Base-by-base conservation (phyloP, 805 yeast species). In the Komagataella populi region DNA sequence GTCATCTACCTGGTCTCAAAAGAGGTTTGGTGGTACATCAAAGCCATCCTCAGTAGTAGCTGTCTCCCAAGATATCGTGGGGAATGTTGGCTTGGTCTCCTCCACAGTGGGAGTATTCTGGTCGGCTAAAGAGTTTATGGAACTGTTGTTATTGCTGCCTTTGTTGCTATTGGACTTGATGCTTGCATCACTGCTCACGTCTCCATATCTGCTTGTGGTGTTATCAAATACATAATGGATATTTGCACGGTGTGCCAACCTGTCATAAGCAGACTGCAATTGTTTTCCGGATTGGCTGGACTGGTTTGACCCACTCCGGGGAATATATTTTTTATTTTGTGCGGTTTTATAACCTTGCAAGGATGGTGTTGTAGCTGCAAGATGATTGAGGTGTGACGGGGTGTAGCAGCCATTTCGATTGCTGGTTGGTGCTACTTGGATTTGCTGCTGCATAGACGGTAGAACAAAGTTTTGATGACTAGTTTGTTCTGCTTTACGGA, bases 121-220 rank as follows among this genome's bases (percentile, higher is more conserved):
- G 6, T 30, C 39, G 14, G 8, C 39, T 10, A 30, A 30, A 30
- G 39, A 30, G 39, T 30, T 30, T 30, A 30, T 30, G 39, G 39
- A 30, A 30, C 39, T 30, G 39, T 30, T 30, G 39, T 30, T 30
- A 14, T 30, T 30, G 39, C 39, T 30, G 39, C 39, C 39, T 30
- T 30, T 30, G 14, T 30, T 30, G 39, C 39, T 30, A 30, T 30
- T 30, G 39, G 39, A 30, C 39, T 30, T 30, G 14, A 30, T 30
- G 39, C 39, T 30, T 30, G 39, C 39, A 30, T 30, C 39, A 56
- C 51, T 22, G 50, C 63, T 68, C 39, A 60, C 63, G 44, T 56
- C 56, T 5, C 68, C 67, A 54, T 63, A 67, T 45, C 70, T 56
- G 53, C 64, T 60, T n/a, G 66, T 61, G 10, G 69, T 62, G 23